These are phyloP conservation scores for Lathyrus tuberosus DNA, from an alignment of 306 rosid genomes.

Conservation along the genomic window DNA sequence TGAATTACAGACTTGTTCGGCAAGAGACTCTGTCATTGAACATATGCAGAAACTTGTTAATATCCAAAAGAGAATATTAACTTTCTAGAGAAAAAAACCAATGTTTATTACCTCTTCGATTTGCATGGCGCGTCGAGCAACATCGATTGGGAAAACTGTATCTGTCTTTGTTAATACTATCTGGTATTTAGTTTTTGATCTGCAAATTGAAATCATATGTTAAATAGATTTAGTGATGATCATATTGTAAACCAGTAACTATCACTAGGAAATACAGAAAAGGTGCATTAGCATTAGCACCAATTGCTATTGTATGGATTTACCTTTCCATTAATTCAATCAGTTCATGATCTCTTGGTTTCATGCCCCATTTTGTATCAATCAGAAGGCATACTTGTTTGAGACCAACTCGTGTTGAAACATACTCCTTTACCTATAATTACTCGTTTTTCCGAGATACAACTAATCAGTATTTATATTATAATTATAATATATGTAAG, in stretches of 20 bases:
- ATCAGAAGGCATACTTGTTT: constrained; percentile 83
- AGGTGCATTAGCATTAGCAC: too few species aligned
- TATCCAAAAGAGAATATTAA: constrained; percentile 28
- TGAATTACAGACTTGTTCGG: constrained; percentile 71
- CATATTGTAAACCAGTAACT: constrained; percentile 4
- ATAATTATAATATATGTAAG: not conserved
- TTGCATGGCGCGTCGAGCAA: constrained; percentile 90
- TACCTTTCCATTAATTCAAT: constrained; percentile 93
- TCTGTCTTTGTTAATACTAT: constrained; percentile 87
- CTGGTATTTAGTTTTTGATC: constrained; percentile 89
- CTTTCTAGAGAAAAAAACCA: not conserved
- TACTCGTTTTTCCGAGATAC: constrained; percentile 19
- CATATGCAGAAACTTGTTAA: constrained; percentile 35
- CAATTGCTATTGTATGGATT: not conserved
- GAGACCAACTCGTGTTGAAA: constrained; percentile 81
- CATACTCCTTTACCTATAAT: constrained; percentile 90
- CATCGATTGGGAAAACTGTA: constrained; percentile 79
- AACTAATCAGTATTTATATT: not conserved
- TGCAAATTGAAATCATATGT: constrained; percentile 45
- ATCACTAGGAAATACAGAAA: too few species aligned
- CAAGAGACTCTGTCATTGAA: constrained; percentile 63
- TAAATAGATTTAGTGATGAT: constrained; percentile 23
- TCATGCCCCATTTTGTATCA: constrained; percentile 98
- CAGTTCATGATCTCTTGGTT: constrained; percentile 90
- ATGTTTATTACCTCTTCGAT: constrained; percentile 84